These are phyloP conservation scores for Termitomyces bulborhizus DNA, from an alignment of 768 basidiomycete genomes.

Conservation along the genomic window DNA sequence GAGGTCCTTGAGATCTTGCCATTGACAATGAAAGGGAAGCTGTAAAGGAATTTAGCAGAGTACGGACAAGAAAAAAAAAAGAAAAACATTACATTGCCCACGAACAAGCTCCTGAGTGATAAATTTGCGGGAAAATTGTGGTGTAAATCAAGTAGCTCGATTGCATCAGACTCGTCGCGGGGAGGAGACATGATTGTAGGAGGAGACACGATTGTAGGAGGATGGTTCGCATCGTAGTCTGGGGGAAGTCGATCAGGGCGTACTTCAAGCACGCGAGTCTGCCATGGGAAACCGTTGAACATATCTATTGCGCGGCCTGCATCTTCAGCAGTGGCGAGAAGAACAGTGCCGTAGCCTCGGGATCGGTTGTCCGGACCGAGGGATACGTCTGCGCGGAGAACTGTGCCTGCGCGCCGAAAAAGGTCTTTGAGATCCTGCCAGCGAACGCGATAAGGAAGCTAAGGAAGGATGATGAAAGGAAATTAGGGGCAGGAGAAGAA, in stretches of 20 bases:
- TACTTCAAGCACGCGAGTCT: slow-evolving; percentile 87
- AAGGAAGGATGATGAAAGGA: slow-evolving; percentile 4
- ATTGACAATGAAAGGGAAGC: slow-evolving; percentile 92
- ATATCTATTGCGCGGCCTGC: slow-evolving; percentile 92
- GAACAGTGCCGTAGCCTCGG: slow-evolving; percentile 90
- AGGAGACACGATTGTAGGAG: slow-evolving; percentile 12
- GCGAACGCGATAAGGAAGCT: slow-evolving; percentile 95
- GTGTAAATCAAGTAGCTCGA: slow-evolving; percentile 20
- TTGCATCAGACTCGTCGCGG: not conserved
- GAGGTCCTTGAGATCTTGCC: slow-evolving; percentile 97
- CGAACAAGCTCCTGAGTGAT: slow-evolving; percentile 62
- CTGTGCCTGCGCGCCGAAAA: slow-evolving; percentile 91
- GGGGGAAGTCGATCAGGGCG: slow-evolving; percentile 78
- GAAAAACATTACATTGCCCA: slow-evolving; percentile 72
- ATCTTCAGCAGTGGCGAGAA: slow-evolving; percentile 91
- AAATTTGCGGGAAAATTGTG: slow-evolving; percentile 20
- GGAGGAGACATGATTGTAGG: slow-evolving; percentile 8
- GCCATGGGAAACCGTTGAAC: slow-evolving; percentile 98
- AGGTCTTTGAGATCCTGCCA: slow-evolving; percentile 99
- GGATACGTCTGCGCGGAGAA: slow-evolving; percentile 73
- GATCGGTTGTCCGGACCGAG: slow-evolving; percentile 87
- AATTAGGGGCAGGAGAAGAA: slow-evolving; percentile 16
- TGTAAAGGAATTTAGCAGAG: slow-evolving; percentile 22
- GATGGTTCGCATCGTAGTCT: slow-evolving; percentile 42
- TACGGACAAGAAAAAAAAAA: not conserved